Conservation (phyloP, 2,329 filamentous ascomycete species). For the Colletotrichum camelliae region DNA sequence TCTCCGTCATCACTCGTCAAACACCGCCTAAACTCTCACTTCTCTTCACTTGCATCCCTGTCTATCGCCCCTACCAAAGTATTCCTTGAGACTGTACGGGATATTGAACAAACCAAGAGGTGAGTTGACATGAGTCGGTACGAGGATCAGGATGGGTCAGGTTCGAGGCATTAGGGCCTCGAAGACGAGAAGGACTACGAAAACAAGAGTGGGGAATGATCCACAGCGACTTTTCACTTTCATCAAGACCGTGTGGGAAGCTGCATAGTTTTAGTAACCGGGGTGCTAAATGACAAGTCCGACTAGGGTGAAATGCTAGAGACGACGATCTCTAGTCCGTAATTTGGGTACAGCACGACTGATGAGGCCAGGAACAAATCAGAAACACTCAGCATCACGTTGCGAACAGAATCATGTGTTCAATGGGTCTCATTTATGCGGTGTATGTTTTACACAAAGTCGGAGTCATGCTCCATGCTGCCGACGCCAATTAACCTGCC, state of each 20-base stretch:
- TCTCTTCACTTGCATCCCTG: not conserved
- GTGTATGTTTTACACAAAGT: slow-evolving; percentile 21
- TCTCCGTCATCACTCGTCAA: not conserved
- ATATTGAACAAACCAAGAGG: not conserved
- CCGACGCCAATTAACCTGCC: slow-evolving; percentile 24
- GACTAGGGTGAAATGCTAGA: not conserved
- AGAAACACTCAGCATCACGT: not conserved
- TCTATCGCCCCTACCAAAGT: not conserved
- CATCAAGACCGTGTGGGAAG: too few relatives aligned
- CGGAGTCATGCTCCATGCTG: slow-evolving; percentile 22
- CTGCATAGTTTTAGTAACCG: too few relatives aligned
- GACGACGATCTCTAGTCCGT: fast-evolving
- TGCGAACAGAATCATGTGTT: not conserved
- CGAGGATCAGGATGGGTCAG: not conserved
- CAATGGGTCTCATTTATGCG: slow-evolving; percentile 22
- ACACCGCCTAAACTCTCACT: not conserved
- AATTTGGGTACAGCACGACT: fast-evolving
- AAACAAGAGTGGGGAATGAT: not conserved
- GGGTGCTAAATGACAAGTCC: not conserved
- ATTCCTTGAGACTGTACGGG: fast-evolving
- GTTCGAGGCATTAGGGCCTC: not conserved
- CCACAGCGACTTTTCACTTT: too few relatives aligned
- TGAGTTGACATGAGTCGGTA: not conserved
- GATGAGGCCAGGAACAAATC: not conserved
- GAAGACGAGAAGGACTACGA: not conserved